Base-by-base conservation (phyloP, 1,284 basidiomycete species). In the Chiua sp. region DNA sequence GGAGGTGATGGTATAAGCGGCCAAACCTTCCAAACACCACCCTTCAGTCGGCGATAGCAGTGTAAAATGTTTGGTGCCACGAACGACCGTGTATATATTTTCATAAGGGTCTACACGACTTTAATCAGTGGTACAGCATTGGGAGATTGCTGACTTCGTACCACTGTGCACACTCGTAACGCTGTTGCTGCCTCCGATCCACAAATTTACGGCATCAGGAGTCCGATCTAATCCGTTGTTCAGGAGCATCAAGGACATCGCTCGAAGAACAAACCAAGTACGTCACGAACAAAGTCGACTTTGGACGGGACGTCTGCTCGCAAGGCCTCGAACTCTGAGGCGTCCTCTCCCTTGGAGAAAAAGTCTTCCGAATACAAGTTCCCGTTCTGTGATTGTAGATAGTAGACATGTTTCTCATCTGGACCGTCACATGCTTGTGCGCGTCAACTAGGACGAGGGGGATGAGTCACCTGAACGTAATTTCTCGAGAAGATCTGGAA, bases 361-460 rank as follows among this genome's bases (percentile, higher is more conserved):
- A 79, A 80, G 47, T 70, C 67, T 59, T 70, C 75, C 2, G 84
- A 81, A 66, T 86, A 92, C 35, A 97, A 67, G 72, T 97, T 97
- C 13, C 94, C 94, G 72, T 97, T 94, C 74, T 97, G 95, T 3
- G 91, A 93, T 73, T 97, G 95, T 8, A 97, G 80, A 73, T 96
- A 97, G 61, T 81, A 77, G 5, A 88, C 81, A 55, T 84, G 1
- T 55, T 53, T 44, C 15, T 57, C 59, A 30, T 56, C 65, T 59
- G 48, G 51, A n/a, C n/a, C 26, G 4, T 35, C 39, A 22, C 46
- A 47, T 50, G 35, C 57, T 47, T 28, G 50, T 56, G n/a, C 50
- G 23, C n/a, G 56, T 55, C 53, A 37, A 48, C 18, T n/a, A 52
- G 13, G 53, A 61, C 28, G 28, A 44, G 32, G 18, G n/a, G 48